Conservation (phyloP, 495 filamentous ascomycete species). For the Hypoxylon rickii region DNA sequence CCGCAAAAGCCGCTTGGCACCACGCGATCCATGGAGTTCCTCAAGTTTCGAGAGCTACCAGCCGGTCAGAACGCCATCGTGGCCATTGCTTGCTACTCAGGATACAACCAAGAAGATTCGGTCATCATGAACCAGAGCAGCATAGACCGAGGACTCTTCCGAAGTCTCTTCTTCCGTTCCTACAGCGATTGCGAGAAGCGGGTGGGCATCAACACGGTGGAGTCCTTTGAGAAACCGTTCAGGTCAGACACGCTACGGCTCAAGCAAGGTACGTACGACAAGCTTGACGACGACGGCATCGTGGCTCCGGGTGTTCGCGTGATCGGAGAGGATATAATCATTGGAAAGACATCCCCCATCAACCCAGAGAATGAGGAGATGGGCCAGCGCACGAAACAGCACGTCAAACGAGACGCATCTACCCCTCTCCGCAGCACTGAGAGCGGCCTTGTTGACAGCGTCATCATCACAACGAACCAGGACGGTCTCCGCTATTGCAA, state of each 20-base stretch:
- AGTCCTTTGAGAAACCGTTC: constrained; percentile 93
- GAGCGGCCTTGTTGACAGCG: constrained; percentile 93
- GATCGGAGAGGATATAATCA: constrained; percentile 97
- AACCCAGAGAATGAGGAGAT: constrained; percentile 90
- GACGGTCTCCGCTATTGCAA: constrained; percentile 92
- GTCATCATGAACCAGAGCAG: constrained; percentile 99
- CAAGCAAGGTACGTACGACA: constrained; percentile 97
- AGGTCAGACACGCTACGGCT: constrained; percentile 83
- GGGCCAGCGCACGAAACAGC: constrained; percentile 83
- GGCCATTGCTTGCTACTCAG: constrained; percentile 93
- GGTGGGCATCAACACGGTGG: constrained; percentile 84
- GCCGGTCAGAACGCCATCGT: constrained; percentile 99
- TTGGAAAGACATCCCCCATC: constrained; percentile 96
- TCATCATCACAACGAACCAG: constrained; percentile 89
- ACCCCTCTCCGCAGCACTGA: constrained; percentile 94
- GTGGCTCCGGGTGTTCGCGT: constrained; percentile 92
- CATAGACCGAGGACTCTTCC: constrained; percentile 95
- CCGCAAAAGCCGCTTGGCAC: constrained; percentile 97
- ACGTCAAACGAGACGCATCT: constrained; percentile 92
- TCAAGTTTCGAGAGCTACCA: constrained; percentile 95
- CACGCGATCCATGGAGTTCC: constrained; percentile 96
- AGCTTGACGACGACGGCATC: constrained; percentile 94
- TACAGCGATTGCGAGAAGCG: constrained; percentile 96
- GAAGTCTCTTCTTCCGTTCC: constrained; percentile 95
- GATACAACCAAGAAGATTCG: constrained; percentile 99